Evolutionary conservation across 108 stramenopile species (phyloP).

Genomic region (Bacterosira constricta): DNA sequence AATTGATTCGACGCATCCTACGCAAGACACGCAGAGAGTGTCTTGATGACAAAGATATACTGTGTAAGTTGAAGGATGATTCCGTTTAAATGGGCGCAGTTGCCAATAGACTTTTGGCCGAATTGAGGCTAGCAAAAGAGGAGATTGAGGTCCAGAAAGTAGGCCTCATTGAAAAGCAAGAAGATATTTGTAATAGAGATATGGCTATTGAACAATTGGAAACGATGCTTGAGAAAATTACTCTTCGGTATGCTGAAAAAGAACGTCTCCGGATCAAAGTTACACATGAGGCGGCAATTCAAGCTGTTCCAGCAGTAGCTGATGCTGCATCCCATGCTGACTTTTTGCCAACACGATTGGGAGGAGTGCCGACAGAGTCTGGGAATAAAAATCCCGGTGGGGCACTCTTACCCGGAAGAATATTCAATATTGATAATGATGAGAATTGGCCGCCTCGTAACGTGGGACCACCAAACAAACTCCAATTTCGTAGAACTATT

Average conservation of each 20-base stretch:
- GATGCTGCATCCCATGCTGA: conserved; percentile 30
- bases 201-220: conserved; percentile 28
- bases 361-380: not conserved
- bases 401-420: conserved; percentile 43
- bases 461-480: not conserved
- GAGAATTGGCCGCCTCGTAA: conserved; percentile 22
- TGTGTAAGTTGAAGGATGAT: conserved; percentile 14
- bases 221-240: conserved; percentile 34
- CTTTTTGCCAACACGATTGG: conserved; percentile 19
- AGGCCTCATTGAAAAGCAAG: conserved; percentile 8
- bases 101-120: conserved; percentile 15
- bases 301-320: conserved; percentile 21
- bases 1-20: conserved; percentile 9
- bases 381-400: conserved; percentile 4
- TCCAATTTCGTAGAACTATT: conserved; percentile 22
- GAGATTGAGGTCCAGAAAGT: not conserved
- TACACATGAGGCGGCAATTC: conserved; percentile 20
- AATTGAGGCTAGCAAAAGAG: not conserved
- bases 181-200: conserved; percentile 29
- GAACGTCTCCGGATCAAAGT: conserved; percentile 37
- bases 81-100: conserved; percentile 1
- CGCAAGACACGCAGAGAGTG: conserved; percentile 22
- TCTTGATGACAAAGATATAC: conserved; percentile 8
- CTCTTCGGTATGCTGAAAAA: conserved; percentile 43
- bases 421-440: conserved; percentile 24